Base-by-base conservation (phyloP, 495 filamentous ascomycete genomes). In the Penicillium paradoxum region DNA sequence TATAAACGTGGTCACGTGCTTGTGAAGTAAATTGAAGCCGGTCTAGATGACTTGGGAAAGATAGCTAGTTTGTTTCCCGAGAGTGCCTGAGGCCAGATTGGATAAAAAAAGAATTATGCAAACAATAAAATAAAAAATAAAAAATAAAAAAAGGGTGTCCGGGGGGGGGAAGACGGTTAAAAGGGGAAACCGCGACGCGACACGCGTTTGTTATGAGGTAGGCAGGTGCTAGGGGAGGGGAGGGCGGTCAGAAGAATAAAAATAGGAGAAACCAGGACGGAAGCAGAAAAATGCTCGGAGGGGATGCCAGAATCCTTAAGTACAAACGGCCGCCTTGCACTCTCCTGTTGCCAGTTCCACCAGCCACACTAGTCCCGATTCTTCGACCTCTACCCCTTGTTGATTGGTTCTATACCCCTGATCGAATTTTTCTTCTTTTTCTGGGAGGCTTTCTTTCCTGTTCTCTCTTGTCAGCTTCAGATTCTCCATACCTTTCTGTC, bases 221-320 rank as follows among this genome's bases (percentile, higher is more conserved):
- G 32, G 13, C 13, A 34, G 4, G 11, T 53, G 49, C 40, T 58
- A 49, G 53, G 54, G 51, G 54, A 48, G 53, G 50, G 58, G 39
- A 36, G 57, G 59, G 57, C 55, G 62, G 63, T 66, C 51, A 65
- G 56, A 53, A 50, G 46, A 57, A 58, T 59, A 60, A 55, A 60
- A 63, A 49, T 54, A 60, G 54, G 55, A 70, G 62, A 68, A 45
- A 64, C 62, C 62, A 66, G 58, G 58, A 60, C 60, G 50, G 60
- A 61, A 60, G 58, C 67, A 71, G 65, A 71, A 70, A 72, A 64
- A 64, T 38, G 32, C 49, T 52, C 67, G 67, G 70, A 70, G 71
- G 68, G 72, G 72, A 69, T 67, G 69, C 65, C 66, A 71, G 70
- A 74, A 73, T 73, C 65, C 73, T 77, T 77, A 77, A 77, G 73